Conservation (phyloP, 257 asterid species). For the Knoxia roxburghii region DNA sequence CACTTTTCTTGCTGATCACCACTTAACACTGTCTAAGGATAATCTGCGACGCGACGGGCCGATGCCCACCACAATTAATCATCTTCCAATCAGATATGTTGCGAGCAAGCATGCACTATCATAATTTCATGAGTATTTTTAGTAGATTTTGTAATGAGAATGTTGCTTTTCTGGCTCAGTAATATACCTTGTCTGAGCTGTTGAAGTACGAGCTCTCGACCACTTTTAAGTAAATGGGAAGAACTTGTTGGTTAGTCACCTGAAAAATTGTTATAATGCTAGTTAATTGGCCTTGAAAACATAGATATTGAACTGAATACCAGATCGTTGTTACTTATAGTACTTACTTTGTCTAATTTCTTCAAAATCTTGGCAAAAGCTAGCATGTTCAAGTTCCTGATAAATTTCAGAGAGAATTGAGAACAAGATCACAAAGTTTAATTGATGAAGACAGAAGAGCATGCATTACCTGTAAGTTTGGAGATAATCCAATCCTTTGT, state of each 20-base stretch:
- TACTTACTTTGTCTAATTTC: slow-evolving; percentile 88
- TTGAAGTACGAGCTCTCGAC: slow-evolving; percentile 91
- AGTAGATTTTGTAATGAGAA: neutral
- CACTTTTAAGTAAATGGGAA: slow-evolving; percentile 80
- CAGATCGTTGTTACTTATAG: neutral
- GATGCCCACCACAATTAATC: slow-evolving; percentile 36
- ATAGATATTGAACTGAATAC: neutral
- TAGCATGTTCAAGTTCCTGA: slow-evolving; percentile 83
- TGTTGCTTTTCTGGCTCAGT: slow-evolving; percentile 5
- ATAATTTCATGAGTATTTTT: slow-evolving; percentile 6
- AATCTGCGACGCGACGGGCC: slow-evolving; percentile 33
- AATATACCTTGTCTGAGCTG: slow-evolving; percentile 84
- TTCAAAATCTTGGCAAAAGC: slow-evolving; percentile 91
- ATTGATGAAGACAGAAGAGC: neutral
- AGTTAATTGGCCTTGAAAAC: slow-evolving; percentile 18
- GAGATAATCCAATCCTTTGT: slow-evolving; percentile 80
- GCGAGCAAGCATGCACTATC: slow-evolving; percentile 7
- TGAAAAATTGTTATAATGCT: slow-evolving; percentile 28
- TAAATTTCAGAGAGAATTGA: neutral
- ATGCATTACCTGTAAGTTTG: slow-evolving; percentile 62
- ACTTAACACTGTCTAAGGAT: slow-evolving; percentile 41
- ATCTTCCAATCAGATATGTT: slow-evolving; percentile 32
- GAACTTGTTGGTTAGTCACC: slow-evolving; percentile 86
- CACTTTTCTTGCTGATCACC: slow-evolving; percentile 25
- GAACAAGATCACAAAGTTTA: neutral